A percentile compares a stretch with the other conserved stretches of the same genome.
These are phyloP conservation scores for Coelastrella sp. DNA, from an alignment of 139 green algal species.

Conservation along the genomic window DNA sequence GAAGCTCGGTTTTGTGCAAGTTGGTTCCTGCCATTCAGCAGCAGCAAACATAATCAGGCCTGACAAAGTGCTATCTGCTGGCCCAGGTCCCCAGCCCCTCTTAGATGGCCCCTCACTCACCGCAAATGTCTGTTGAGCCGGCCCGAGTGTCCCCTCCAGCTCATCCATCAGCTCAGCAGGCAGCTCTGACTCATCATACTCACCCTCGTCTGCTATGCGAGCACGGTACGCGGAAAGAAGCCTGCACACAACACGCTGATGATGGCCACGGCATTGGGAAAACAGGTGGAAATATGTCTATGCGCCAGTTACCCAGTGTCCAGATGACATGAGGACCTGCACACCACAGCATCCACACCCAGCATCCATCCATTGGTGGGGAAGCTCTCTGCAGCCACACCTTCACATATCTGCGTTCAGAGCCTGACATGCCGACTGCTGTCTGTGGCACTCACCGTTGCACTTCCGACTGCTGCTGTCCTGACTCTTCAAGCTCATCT, in stretches of 20 bases:
- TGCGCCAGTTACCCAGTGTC: neutral
- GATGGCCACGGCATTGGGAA: neutral
- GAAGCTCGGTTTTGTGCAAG: too few species aligned
- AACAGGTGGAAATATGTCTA: neutral
- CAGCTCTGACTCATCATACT: conserved; percentile 75
- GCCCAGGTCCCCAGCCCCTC: neutral
- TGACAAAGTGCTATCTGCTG: too few species aligned
- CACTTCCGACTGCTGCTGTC: conserved; percentile 41
- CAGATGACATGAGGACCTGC: conserved; percentile 1
- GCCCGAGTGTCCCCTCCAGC: conserved; percentile 59
- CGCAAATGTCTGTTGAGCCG: conserved; percentile 70
- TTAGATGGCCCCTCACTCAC: conserved; percentile 37
- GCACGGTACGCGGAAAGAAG: conserved; percentile 67
- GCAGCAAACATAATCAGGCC: too few species aligned
- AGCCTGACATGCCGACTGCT: neutral
- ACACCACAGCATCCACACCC: neutral
- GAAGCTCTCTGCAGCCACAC: neutral
- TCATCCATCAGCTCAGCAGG: conserved; percentile 68
- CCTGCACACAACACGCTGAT: neutral
- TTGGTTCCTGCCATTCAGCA: too few species aligned
- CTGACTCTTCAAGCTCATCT: conserved; percentile 22
- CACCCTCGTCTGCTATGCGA: conserved; percentile 62
- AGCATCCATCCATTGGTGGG: neutral
- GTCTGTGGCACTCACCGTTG: conserved; percentile 44
- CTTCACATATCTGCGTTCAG: neutral